Evolutionary conservation across 2,329 filamentous ascomycete species (phyloP).

Genomic region (Diaporthe eres): DNA sequence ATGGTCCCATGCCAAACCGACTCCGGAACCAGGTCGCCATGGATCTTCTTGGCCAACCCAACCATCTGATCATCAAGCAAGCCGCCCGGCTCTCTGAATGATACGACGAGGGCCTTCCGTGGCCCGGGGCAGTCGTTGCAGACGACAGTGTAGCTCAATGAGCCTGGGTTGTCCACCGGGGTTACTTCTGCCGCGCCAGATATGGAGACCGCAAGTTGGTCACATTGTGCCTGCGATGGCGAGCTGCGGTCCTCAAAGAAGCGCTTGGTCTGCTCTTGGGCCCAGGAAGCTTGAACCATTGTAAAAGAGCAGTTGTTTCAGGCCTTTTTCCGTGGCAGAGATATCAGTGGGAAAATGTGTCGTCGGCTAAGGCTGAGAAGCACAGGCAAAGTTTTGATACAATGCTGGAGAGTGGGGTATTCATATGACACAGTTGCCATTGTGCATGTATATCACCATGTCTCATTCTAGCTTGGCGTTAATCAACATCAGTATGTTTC

Average conservation of each 20-base stretch:
- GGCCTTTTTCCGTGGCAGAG: not conserved
- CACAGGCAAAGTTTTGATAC: not conserved
- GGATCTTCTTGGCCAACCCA: slow-evolving; percentile 46
- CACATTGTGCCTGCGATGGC: slow-evolving; percentile 45
- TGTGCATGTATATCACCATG: not conserved
- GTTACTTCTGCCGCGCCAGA: slow-evolving; percentile 44
- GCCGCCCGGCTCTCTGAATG: not conserved
- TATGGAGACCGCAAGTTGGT: slow-evolving; percentile 44
- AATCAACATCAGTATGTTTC: not conserved
- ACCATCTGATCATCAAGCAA: slow-evolving; percentile 25
- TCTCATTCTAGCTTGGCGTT: not conserved
- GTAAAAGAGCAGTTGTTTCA: not conserved
- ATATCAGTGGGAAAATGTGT: not conserved
- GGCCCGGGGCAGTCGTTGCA: slow-evolving; percentile 42
- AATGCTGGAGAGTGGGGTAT: not conserved
- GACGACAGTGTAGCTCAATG: slow-evolving; percentile 49
- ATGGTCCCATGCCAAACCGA: slow-evolving; percentile 45
- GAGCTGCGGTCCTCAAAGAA: slow-evolving; percentile 45
- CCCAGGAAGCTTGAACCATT: not conserved
- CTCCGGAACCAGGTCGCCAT: slow-evolving; percentile 48
- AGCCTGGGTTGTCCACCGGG: slow-evolving; percentile 48
- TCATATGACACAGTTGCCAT: not conserved
- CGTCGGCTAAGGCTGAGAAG: not conserved
- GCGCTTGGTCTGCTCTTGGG: slow-evolving; percentile 11
- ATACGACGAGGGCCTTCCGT: slow-evolving; percentile 2